These are phyloP conservation scores for Kazachstania sp. DNA, from an alignment of 1,139 yeast genomes.

Conservation along the genomic window DNA sequence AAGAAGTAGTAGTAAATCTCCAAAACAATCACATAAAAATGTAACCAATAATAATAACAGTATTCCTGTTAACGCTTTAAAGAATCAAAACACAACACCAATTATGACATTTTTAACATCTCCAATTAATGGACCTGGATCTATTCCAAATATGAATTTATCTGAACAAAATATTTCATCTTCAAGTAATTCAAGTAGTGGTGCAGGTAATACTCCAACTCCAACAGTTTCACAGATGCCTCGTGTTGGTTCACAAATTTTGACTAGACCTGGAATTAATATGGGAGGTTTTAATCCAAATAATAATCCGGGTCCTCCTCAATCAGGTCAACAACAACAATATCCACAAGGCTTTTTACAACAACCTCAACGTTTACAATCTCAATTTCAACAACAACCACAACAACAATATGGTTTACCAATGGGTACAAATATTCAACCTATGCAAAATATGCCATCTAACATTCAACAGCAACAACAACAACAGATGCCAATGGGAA, in stretches of 20 bases:
- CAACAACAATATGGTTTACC: slow-evolving; percentile 1
- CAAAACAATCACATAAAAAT: neutral
- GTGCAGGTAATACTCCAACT: neutral
- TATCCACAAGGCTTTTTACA: neutral
- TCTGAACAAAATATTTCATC: neutral
- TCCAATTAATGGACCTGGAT: slow-evolving; percentile 10
- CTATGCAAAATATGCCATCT: neutral
- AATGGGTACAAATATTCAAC: neutral
- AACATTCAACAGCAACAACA: neutral
- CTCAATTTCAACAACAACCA: neutral
- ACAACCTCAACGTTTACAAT: slow-evolving; percentile 1
- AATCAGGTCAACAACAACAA: neutral
- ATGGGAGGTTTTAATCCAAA: neutral
- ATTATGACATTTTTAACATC: slow-evolving; percentile 9
- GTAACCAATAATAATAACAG: neutral
- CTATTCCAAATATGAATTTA: slow-evolving; percentile 6
- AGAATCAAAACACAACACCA: slow-evolving; percentile 7
- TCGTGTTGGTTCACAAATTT: neutral
- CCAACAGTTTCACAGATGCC: neutral
- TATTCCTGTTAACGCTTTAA: neutral
- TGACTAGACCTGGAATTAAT: neutral
- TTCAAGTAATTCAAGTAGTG: neutral
- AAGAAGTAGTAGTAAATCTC: too few relatives aligned
- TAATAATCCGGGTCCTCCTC: neutral
- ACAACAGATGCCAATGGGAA: neutral